Percentiles rank a stretch among this genome's conserved stretches.
Conservation (phyloP, 345 rosid species). For the Carallia brachiata region DNA sequence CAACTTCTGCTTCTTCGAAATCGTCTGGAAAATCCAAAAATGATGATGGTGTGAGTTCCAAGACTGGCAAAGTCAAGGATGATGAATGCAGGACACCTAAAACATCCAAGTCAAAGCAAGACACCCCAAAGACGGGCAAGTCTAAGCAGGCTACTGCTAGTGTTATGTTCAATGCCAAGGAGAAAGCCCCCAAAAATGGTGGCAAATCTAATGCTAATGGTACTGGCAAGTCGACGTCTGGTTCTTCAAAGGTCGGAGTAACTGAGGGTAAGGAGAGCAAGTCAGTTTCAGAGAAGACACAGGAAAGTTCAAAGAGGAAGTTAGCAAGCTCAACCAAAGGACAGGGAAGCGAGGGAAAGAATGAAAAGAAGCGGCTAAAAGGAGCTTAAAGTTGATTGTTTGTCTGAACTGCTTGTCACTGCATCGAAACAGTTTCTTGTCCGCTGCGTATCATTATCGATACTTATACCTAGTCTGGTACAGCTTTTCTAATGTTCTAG, state of each 20-base stretch:
- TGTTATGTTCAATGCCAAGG: conserved; percentile 33
- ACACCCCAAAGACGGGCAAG: conserved; percentile 38
- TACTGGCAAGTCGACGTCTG: conserved; percentile 44
- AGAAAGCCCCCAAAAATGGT: conserved; percentile 33
- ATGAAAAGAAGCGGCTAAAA: conserved; percentile 56
- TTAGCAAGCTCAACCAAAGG: conserved; percentile 40
- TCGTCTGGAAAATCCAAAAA: conserved; percentile 42
- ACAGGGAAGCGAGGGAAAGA: conserved; percentile 46
- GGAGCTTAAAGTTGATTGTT: conserved; percentile 25
- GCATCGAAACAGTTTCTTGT: conserved; percentile 2
- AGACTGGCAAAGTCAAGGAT: conserved; percentile 34
- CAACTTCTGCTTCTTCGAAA: conserved; percentile 34
- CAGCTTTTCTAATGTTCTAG: conserved; percentile 6
- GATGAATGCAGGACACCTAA: conserved; percentile 15
- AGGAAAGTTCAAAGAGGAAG: conserved; percentile 44
- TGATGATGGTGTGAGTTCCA: conserved; percentile 27
- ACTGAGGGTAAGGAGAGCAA: conserved; percentile 44
- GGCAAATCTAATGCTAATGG: conserved; percentile 40
- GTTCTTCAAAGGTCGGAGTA: conserved; percentile 47
- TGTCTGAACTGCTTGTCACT: background rate
- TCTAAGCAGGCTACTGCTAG: conserved; percentile 44
- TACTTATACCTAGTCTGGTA: background rate
- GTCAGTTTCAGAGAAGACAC: conserved; percentile 40
- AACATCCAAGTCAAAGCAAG: conserved; percentile 22
- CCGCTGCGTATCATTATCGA: background rate